These are phyloP conservation scores for Cyberlindnera americana DNA, from an alignment of 805 yeast species.

Conservation along the genomic window DNA sequence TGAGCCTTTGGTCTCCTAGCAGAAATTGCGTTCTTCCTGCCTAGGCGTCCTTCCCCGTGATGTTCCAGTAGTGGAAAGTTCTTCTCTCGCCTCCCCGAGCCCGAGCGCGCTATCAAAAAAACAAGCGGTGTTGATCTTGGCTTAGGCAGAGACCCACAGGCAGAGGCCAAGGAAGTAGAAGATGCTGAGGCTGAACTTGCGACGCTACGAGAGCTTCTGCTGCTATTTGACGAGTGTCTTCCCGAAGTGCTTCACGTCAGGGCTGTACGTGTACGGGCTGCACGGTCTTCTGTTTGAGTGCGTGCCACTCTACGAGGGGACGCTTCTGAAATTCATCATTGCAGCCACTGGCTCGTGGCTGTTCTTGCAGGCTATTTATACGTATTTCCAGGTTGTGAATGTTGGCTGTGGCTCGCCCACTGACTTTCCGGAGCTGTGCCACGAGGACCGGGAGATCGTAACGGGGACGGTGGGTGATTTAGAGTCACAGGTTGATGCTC, in stretches of 20 bases:
- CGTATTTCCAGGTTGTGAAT: slow-evolving; percentile 50
- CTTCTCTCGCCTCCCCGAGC: too few species aligned
- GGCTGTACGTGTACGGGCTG: slow-evolving; percentile 45
- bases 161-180: neutral
- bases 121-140: too few species aligned
- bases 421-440: slow-evolving; percentile 45
- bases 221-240: slow-evolving; percentile 38
- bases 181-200: slow-evolving; percentile 6
- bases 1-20: too few species aligned
- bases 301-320: slow-evolving; percentile 16
- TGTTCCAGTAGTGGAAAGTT: too few species aligned
- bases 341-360: slow-evolving; percentile 29
- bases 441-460: slow-evolving; percentile 23
- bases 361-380: slow-evolving; percentile 37
- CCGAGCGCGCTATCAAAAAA: too few species aligned
- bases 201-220: slow-evolving; percentile 29
- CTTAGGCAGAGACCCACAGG: too few species aligned
- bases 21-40: too few species aligned
- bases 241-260: slow-evolving; percentile 46
- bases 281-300: slow-evolving; percentile 34
- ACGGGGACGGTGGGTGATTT: slow-evolving; percentile 16
- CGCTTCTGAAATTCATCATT: slow-evolving; percentile 17
- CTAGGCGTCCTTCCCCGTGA: too few species aligned
- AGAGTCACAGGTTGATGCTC: slow-evolving; percentile 10
- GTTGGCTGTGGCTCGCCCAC: slow-evolving; percentile 65